Percentiles rank a stretch among this genome's conserved stretches.
Conservation (phyloP, 2,329 filamentous ascomycete species). For the Penicillium sp. region DNA sequence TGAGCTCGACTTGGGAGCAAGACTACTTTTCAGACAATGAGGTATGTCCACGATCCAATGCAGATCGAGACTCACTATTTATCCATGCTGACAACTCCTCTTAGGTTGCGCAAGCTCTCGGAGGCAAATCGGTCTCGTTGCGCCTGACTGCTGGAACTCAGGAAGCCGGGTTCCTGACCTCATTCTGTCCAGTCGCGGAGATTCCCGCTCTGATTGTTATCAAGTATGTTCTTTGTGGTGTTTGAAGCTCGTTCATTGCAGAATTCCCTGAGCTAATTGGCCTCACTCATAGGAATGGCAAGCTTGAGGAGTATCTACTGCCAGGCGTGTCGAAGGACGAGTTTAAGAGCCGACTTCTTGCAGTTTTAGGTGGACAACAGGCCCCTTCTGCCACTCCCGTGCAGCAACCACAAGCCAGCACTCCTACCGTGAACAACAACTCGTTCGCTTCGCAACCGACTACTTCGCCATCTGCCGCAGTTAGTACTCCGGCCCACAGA, state of each 20-base stretch:
- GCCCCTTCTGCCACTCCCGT: conserved; percentile 3
- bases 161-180: conserved; percentile 80
- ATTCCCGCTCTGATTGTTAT: conserved; percentile 83
- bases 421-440: conserved; percentile 10
- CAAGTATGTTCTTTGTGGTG: conserved; percentile 55
- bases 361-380: conserved; percentile 45
- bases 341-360: conserved; percentile 64
- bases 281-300: conserved; percentile 65
- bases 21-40: conserved; percentile 65
- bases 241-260: neutral
- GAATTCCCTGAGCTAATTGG: conserved; percentile 20
- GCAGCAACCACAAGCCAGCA: conserved; percentile 15
- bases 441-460: conserved; percentile 11
- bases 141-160: conserved; percentile 74
- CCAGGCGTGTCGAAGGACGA: conserved; percentile 69
- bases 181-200: conserved; percentile 79
- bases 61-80: neutral
- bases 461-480: conserved; percentile 1
- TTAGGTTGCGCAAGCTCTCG: conserved; percentile 64
- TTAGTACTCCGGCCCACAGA: conserved; percentile 22
- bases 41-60: conserved; percentile 48
- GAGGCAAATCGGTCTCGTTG: conserved; percentile 70
- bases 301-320: conserved; percentile 77
- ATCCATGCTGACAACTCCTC: conserved; percentile 24
- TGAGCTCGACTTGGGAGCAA: conserved; percentile 75